Percentiles rank a stretch among this genome's conserved stretches.
Conservation (phyloP, 2,329 filamentous ascomycete genomes). For the Periconia sp. region DNA sequence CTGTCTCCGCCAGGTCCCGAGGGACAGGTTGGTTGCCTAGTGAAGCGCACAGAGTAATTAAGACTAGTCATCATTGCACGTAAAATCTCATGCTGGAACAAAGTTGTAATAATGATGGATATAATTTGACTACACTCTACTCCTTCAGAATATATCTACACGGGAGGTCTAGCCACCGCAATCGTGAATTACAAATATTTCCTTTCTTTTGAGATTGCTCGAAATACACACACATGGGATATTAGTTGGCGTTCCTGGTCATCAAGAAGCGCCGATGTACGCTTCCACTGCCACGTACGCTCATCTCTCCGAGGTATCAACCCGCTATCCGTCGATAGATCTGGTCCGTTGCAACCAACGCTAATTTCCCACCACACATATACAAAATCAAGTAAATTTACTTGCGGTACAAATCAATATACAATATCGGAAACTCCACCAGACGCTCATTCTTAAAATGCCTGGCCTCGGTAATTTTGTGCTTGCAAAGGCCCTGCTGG, state of each 20-base stretch:
- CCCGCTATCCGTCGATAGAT: neutral
- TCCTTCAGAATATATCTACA: constrained; percentile 14
- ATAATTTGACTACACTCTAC: constrained; percentile 8
- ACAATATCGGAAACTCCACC: neutral
- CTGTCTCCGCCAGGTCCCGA: no score
- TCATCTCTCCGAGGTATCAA: neutral
- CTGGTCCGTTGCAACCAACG: neutral
- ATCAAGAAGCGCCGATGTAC: neutral
- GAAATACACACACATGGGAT: neutral
- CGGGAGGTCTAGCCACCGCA: constrained; percentile 12
- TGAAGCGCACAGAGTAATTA: no score
- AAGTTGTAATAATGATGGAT: neutral
- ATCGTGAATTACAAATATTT: constrained; percentile 22
- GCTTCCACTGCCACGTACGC: neutral
- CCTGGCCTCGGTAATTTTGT: neutral
- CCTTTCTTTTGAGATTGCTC: constrained; percentile 7
- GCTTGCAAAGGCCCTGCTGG: neutral
- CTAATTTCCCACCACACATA: neutral
- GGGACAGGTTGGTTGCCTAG: no score
- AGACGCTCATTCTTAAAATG: neutral
- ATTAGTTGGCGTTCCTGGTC: neutral
- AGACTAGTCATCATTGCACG: neutral
- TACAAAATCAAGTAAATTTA: neutral
- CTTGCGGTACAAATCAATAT: neutral
- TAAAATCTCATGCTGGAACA: neutral